phyloP scores from a whole-genome alignment of 2,329 filamentous ascomycete species.

The Orbilia oligospora region DNA sequence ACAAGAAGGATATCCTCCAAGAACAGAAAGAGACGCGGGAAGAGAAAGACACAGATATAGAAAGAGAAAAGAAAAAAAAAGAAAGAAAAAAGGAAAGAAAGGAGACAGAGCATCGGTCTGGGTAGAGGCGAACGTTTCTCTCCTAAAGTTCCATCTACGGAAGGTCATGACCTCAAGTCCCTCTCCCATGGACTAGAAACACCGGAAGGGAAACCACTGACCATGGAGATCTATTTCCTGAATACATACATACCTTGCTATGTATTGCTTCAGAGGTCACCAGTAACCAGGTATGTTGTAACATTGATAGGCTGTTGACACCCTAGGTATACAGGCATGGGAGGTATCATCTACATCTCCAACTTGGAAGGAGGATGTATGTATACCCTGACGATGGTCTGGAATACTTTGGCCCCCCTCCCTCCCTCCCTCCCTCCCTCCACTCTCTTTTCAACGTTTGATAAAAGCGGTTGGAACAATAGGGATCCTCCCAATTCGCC shows the following conservation, averaged over 20 bases:
- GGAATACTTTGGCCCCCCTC: constrained; percentile 18
- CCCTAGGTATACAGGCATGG: constrained; percentile 18
- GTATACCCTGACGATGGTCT: constrained; percentile 27
- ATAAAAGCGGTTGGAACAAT: constrained; percentile 1
- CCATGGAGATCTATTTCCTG: constrained; percentile 27
- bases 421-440: no score
- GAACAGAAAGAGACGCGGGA: constrained; percentile 54
- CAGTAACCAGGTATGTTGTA: constrained; percentile 38
- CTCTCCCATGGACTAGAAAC: constrained; percentile 7
- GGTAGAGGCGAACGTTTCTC: constrained; percentile 56
- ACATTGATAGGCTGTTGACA: constrained; percentile 32
- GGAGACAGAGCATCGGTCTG: constrained; percentile 16
- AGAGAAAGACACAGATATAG: constrained; percentile 37
- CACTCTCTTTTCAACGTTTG: constrained; percentile 5
- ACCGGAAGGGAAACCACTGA: neutral
- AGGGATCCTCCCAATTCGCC: constrained; percentile 5
- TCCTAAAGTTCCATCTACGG: constrained; percentile 52
- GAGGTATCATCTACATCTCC: constrained; percentile 42
- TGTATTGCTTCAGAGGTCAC: constrained; percentile 32
- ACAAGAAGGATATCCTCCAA: constrained; percentile 46
- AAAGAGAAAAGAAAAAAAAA: constrained; percentile 47
- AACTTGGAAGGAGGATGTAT: constrained; percentile 45
- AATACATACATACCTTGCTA: constrained; percentile 12
- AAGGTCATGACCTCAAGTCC: constrained; percentile 41
- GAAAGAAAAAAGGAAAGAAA: constrained; percentile 39